A percentile compares a stretch with the other conserved stretches of the same genome.
These are phyloP conservation scores for Raddia guianensis DNA, from an alignment of 176 grass and related monocot genomes.

Conservation along the genomic window DNA sequence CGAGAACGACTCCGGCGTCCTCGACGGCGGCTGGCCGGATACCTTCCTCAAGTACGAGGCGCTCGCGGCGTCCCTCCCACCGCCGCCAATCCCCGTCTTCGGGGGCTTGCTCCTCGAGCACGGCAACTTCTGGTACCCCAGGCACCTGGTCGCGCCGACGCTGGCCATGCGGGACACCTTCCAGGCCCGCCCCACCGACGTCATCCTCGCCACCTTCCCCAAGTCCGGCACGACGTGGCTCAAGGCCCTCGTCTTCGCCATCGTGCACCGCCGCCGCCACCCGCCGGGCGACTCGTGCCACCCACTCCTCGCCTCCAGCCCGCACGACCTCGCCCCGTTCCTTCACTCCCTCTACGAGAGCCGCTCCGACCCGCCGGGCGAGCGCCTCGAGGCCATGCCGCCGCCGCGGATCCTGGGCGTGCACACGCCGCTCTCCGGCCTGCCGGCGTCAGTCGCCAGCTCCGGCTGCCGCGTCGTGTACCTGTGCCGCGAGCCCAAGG, in stretches of 20 bases:
- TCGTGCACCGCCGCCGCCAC: conserved; percentile 33
- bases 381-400: conserved; percentile 30
- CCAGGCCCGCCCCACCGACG: conserved; percentile 44
- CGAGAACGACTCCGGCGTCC: background rate
- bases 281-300: conserved; percentile 20
- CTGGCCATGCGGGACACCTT: conserved; percentile 44
- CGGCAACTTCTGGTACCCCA: conserved; percentile 54
- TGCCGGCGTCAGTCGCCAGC: conserved; percentile 24
- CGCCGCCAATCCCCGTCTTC: background rate
- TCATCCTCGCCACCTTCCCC: conserved; percentile 54
- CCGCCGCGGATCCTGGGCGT: conserved; percentile 48
- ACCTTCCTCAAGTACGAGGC: conserved; percentile 41
- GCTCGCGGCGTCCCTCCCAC: background rate
- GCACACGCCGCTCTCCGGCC: conserved; percentile 44
- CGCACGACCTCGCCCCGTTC: conserved; percentile 48
- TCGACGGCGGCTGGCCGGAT: background rate
- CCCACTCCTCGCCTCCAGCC: conserved; percentile 45
- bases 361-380: background rate
- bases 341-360: conserved; percentile 37
- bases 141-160: conserved; percentile 31
- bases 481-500: conserved; percentile 61
- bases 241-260: conserved; percentile 54
- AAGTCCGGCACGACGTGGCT: conserved; percentile 70
- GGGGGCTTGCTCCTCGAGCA: conserved; percentile 17
- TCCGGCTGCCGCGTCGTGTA: conserved; percentile 52